Base-by-base conservation (phyloP, 106 monocot species). In the Triglochin maritima region DNA sequence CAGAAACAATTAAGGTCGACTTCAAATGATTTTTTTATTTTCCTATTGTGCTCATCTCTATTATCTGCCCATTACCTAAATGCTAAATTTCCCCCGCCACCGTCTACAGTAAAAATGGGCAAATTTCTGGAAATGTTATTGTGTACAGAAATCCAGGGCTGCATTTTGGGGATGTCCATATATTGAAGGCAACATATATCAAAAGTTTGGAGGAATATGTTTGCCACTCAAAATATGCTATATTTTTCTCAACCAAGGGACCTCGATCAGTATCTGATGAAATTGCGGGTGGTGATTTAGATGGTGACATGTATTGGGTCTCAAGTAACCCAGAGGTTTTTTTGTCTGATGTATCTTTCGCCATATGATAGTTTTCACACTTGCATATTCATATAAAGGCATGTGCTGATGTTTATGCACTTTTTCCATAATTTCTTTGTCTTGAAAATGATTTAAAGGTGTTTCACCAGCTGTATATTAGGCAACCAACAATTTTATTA, bases 281-380 rank as follows among this genome's bases (percentile, higher is more conserved):
- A 61, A 87, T 91, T 77, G 90, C 90, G 4, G 80, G 82, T 47
- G 78, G 90, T 75, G 87, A 91, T 78, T 80, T 78, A 64, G 90
- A 91, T 76, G 90, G 90, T 44, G 90, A 91, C 50, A 71, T 82
- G 41, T 91, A 91, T 60, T 91, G 90, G 90, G 78, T 91, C 17
- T 91, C 84, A 11, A 79, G 70, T 70, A 84, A 91, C 29, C 70
- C 77, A 67, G 69, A 81, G 90, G 90, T 87, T 47, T 46, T 64
- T 47, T 46, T 53, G n/a, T 65, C 14, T 43, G 17, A 44, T 67
- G 5, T 66, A 65, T 7, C 10, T 9, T 44, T 63, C 9, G 44
- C 43, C n/a, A 63, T 44, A 29, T 2, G 11, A 58, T 41, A 43
- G n/a, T n/a, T n/a, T n/a, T n/a, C n/a, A n/a, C n/a, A n/a, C n/a